Evolutionary conservation across 768 basidiomycete species (phyloP), one percentile per base, ranked within the genome.

Genomic region (Cyclocybe aegerita): DNA sequence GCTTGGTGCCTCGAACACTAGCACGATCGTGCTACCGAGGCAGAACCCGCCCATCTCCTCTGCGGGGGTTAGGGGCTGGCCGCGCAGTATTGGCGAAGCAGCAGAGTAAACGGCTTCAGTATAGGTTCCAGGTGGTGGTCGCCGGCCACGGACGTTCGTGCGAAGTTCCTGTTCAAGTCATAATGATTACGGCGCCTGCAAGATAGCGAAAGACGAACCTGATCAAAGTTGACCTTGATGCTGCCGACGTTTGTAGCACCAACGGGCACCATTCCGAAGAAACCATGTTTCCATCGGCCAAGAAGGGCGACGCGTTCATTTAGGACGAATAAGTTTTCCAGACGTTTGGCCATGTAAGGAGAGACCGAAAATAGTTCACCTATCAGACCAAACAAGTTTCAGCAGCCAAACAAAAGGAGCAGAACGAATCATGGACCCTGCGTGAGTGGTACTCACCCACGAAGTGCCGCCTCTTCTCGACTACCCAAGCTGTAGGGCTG

Each of bases 31-130:
- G 68, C 90, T 93, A 4, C 95, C 95, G 3, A 98, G 75, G 60
- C 86, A 88, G 72, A 99, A 99, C 1, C 95, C 97, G 31, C 97
- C 97, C 90, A 98, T 93, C 73, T 99, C 95, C 66, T 97, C 90
- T 0, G 91, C 95, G 1, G 89, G 78, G 0, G 74, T 75, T 39
- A 98, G 76, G 1, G 96, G 95, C 62, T 97, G 93, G 0, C 97
- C 97, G 12, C 83, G 79, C 33, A 98, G 77, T 23, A 98, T 69
- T 0, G 85, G 72, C 1, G 90, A 93, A 0, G 95, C 96, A 5
- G 79, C 80, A 2, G 85, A 81, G 68, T 99, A 99, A 10, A 91
- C 86, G 0, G 95, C 97, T 70, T 98, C 97, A 4, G 83, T 81
- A 70, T 91, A 97, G 1, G 93, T 90, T 29, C 94, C 95, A 0